These are phyloP conservation scores for Tolypocladium sp. DNA, from an alignment of 2,329 filamentous ascomycete genomes.

Conservation along the genomic window DNA sequence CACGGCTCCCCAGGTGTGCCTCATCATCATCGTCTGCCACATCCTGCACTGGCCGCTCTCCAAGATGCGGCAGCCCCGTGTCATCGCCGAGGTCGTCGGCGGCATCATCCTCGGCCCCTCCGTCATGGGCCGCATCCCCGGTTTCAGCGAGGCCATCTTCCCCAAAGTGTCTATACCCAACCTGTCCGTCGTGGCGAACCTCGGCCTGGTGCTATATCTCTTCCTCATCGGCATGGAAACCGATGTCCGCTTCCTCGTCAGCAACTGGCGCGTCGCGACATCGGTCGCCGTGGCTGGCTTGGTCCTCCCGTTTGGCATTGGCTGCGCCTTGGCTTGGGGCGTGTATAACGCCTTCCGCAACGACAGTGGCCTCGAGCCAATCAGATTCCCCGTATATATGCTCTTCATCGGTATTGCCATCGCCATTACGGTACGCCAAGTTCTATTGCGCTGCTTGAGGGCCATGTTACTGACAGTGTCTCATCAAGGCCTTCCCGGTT, in stretches of 20 bases:
- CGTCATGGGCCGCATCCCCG: conserved; percentile 77
- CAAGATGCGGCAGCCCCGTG: conserved; percentile 68
- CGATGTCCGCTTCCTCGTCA: conserved; percentile 65
- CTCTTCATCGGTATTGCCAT: conserved; percentile 86
- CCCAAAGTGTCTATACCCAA: conserved; percentile 65
- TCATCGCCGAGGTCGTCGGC: conserved; percentile 80
- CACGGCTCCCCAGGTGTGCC: conserved; percentile 21
- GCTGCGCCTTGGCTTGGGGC: conserved; percentile 71
- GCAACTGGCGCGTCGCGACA: conserved; percentile 72
- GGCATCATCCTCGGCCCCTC: conserved; percentile 80
- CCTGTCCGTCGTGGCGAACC: conserved; percentile 68
- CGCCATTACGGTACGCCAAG: conserved; percentile 59
- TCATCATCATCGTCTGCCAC: conserved; percentile 39
- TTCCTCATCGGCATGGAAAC: conserved; percentile 86
- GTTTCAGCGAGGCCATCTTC: conserved; percentile 70
- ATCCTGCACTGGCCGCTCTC: conserved; percentile 65
- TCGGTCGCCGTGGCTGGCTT: conserved; percentile 75
- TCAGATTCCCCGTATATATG: conserved; percentile 46
- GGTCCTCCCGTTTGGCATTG: conserved; percentile 73
- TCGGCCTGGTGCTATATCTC: conserved; percentile 76
- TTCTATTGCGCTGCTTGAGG: neutral
- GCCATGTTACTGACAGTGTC: neutral
- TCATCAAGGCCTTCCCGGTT: conserved; percentile 61
- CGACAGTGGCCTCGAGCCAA: conserved; percentile 27
- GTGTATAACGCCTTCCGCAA: conserved; percentile 63